Evolutionary conservation across 208 protist species (phyloP).

Genomic region (Trypanosomatidae sp.): DNA sequence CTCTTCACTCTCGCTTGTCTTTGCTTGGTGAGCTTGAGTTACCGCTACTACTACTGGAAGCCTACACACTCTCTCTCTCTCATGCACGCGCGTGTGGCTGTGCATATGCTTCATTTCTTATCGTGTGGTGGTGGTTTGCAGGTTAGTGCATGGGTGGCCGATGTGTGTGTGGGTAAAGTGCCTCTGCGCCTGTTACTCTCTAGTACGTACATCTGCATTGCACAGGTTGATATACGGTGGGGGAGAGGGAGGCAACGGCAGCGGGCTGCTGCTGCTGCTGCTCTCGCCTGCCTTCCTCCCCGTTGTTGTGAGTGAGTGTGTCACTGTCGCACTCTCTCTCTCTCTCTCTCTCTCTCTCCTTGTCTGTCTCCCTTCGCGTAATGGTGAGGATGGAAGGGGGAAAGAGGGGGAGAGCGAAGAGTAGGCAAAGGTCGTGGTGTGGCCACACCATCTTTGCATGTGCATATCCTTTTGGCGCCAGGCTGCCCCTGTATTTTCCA

Average conservation of each 20-base stretch:
- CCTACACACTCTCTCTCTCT: not conserved
- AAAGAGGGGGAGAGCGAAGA: not conserved
- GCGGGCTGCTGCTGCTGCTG: too few relatives aligned
- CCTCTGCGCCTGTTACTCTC: too few relatives aligned
- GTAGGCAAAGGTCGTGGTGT: not conserved
- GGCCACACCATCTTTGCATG: not conserved
- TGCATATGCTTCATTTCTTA: slow-evolving; percentile 2
- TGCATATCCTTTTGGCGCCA: not conserved
- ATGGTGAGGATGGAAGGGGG: not conserved
- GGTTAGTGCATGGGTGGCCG: too few relatives aligned
- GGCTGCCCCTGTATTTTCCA: not conserved
- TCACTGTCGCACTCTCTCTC: not conserved
- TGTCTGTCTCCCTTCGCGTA: too few relatives aligned
- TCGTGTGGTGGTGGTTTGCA: not conserved
- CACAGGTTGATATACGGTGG: too few relatives aligned
- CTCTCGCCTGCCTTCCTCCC: not conserved
- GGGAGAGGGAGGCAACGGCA: too few relatives aligned
- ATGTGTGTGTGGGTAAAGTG: too few relatives aligned
- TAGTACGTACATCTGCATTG: too few relatives aligned
- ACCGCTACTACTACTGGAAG: not conserved
- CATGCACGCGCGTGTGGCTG: not conserved
- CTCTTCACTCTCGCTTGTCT: slow-evolving; percentile 4
- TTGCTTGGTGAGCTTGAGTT: slow-evolving; percentile 1
- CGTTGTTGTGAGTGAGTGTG: not conserved
- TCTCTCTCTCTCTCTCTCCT: too few relatives aligned